Evolutionary conservation across 768 basidiomycete species (phyloP), one percentile per base, ranked within the genome.

Genomic region (Leccinum longicurvipes): DNA sequence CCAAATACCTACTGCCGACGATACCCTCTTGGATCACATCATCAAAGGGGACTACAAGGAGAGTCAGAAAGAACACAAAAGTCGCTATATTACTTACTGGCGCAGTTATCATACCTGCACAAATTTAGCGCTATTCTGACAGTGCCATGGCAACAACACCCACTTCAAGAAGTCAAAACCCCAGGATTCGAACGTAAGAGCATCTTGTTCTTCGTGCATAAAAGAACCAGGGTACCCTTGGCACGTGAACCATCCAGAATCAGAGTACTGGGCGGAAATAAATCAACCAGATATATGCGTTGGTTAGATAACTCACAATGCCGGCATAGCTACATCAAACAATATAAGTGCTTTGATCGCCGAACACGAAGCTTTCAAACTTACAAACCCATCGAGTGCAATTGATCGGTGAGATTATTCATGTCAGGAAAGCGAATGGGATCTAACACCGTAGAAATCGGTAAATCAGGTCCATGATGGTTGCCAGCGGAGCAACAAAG

Each of bases 191-290:
- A 86, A 86, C 3, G 78, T 73, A 60, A 79, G 73, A 31, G 76
- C 78, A 68, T 86, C 85, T 74, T 80, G 76, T 23, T 74, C 79
- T 63, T 86, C 85, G 59, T 86, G 79, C 65, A 75, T 72, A 68
- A 73, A 86, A 4, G 84, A 86, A 36, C 84, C 85, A 2, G 85
- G 84, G 62, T 81, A 85, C 14, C 77, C 62, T 25, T 75, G 73
- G 59, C 85, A 86, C 6, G 85, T 86, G 60, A 79, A 82, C 84
- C 84, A 86, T 15, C 85, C 85, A 0, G 85, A 82, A 66, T 85
- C 83, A 56, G 83, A 81, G 56, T 86, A 86, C 84, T 84, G 27
- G 10, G 41, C 7, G 14, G 27, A 49, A 31, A 50, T 31, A 6
- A 41, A 34, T 47, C 17, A 39, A 34, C 34, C 29, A 25, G 10